Base-by-base conservation (phyloP, 2,329 filamentous ascomycete genomes). In the Cladosporium halotolerans region DNA sequence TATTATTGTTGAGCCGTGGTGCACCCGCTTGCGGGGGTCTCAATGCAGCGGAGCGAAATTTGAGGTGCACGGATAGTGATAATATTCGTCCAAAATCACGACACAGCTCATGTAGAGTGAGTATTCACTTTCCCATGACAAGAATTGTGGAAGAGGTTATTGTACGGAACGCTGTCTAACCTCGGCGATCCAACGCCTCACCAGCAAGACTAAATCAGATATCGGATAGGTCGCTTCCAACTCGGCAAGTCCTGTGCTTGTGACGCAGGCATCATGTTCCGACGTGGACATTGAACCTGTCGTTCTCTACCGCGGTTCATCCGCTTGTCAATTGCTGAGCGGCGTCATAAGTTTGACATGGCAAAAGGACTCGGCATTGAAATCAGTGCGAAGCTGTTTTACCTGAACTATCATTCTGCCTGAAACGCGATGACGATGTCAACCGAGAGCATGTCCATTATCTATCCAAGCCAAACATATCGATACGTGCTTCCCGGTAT, bases 181-280 rank as follows among this genome's bases (percentile, higher is more conserved):
- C 23, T 23, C 23, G 23, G 23, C 23, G 23, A 23, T 23, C 23
- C 23, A 23, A 23, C 23, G 23, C 23, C 23, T 23, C 18, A 36
- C n/a, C 33, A 36, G 33, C 33, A 36, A 36, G 33, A 11, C 33
- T 36, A 11, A 10, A 14, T 45, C 16, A 23, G 43, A 33, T 45
- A 45, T 14, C 43, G 43, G n/a, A 45, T 45, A n/a, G 43, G 43
- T 33, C 43, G 43, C 16, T 45, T 45, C 14, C 43, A 45, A 16
- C 43, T 45, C 13, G 23, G 43, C 23, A 45, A 45, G 28, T 16
- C 28, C 43, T 45, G 43, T 14, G 43, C 33, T 31, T 45, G 28
- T 33, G 43, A 32, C 28, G 23, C 13, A 9, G 33, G 33, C n/a
- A n/a, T 45, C 9, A 45, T 45, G 43, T 45, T 45, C 43, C 28